Conservation (phyloP, 2,329 filamentous ascomycete species). For the Reticulascus tulasneorum region DNA sequence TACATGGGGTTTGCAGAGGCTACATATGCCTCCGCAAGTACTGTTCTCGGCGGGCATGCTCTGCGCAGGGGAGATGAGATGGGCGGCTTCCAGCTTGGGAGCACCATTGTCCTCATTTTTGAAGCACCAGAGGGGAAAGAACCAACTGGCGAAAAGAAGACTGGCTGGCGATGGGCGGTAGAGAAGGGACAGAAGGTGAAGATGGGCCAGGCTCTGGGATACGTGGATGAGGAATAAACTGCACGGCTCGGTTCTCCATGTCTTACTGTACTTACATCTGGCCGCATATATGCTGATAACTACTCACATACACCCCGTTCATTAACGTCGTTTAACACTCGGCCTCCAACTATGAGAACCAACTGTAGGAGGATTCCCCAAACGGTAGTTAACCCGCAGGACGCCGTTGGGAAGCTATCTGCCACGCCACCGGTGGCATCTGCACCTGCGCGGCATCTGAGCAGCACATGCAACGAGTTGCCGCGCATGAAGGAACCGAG, state of each 20-base stretch:
- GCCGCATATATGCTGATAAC: background rate
- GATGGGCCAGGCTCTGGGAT: conserved; percentile 82
- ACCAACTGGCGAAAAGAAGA: conserved; percentile 47
- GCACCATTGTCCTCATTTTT: conserved; percentile 92
- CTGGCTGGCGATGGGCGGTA: conserved; percentile 81
- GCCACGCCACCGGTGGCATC: too few relatives aligned
- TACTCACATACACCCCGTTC: background rate
- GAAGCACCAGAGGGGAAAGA: conserved; percentile 63
- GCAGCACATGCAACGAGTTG: too few relatives aligned
- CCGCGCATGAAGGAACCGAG: too few relatives aligned
- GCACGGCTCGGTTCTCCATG: too few relatives aligned
- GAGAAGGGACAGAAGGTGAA: conserved; percentile 84
- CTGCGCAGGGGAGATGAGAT: conserved; percentile 89
- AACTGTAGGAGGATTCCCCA: too few relatives aligned
- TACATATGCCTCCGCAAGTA: conserved; percentile 74
- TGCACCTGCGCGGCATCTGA: too few relatives aligned
- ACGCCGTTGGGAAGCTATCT: too few relatives aligned
- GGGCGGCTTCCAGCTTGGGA: conserved; percentile 95
- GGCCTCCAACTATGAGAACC: too few relatives aligned
- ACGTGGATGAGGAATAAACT: conserved; percentile 57
- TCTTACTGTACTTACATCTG: too few relatives aligned
- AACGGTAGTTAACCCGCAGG: too few relatives aligned
- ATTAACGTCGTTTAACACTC: background rate
- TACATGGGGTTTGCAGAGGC: conserved; percentile 93
- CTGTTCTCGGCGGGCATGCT: conserved; percentile 76